Evolutionary conservation across 768 basidiomycete species (phyloP).

Genomic region (Boletus subcaerulescens): DNA sequence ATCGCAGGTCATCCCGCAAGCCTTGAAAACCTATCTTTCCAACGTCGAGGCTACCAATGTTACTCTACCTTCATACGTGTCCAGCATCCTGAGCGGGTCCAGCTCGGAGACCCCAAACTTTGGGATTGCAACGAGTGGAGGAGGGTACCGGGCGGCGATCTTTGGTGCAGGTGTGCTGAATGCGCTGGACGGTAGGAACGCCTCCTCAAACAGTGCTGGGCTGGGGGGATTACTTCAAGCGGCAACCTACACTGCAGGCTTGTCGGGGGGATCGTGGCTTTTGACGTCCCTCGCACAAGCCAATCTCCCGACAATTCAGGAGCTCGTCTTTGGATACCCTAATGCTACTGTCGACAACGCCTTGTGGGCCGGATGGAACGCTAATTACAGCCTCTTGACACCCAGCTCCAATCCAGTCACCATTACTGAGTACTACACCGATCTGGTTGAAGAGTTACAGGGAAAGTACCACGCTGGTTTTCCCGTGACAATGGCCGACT

Average conservation of each 20-base stretch:
- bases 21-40: constrained; percentile 40
- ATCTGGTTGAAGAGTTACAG: constrained; percentile 23
- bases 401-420: constrained; percentile 21
- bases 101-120: constrained; percentile 34
- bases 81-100: constrained; percentile 27
- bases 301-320: constrained; percentile 38
- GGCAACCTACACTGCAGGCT: constrained; percentile 49
- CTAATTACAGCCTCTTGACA: constrained; percentile 14
- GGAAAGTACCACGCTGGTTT: constrained; percentile 34
- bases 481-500: constrained; percentile 30
- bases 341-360: constrained; percentile 13
- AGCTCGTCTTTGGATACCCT: constrained; percentile 35
- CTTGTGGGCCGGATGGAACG: constrained; percentile 36
- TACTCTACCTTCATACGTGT: constrained; percentile 34
- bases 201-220: constrained; percentile 38
- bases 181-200: constrained; percentile 48
- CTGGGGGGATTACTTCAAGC: constrained; percentile 52
- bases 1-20: constrained; percentile 34
- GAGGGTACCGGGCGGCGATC: constrained; percentile 54
- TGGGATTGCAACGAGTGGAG: constrained; percentile 54
- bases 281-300: constrained; percentile 40
- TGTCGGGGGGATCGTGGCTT: constrained; percentile 44
- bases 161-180: constrained; percentile 50
- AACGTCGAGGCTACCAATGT: constrained; percentile 33
- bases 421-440: constrained; percentile 13